Percentiles rank a stretch among this genome's conserved stretches.
These are phyloP conservation scores for Pseudogymnoascus sp. DNA, from an alignment of 2,329 filamentous ascomycete genomes.

Conservation along the genomic window DNA sequence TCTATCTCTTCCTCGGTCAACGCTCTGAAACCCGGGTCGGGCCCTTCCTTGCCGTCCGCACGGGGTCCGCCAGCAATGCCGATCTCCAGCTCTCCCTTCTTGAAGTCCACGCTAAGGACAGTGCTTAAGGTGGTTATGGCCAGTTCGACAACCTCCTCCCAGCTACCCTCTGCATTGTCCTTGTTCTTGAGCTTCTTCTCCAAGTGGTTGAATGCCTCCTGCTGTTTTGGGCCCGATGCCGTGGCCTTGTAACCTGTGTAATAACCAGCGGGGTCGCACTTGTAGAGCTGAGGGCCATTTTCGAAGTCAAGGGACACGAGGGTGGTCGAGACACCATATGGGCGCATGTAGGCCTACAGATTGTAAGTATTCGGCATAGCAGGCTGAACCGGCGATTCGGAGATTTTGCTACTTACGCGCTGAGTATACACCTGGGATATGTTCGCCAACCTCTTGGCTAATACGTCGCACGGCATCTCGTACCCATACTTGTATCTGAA, in stretches of 20 bases:
- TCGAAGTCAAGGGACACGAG: conserved; percentile 91
- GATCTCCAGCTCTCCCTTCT: conserved; percentile 98
- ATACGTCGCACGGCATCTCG: conserved; percentile 96
- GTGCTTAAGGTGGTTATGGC: conserved; percentile 93
- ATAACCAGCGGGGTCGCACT: conserved; percentile 96
- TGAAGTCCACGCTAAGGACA: conserved; percentile 97
- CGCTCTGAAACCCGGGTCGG: conserved; percentile 71
- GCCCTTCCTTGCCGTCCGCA: conserved; percentile 74
- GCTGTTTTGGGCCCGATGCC: conserved; percentile 93
- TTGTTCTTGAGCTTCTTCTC: conserved; percentile 99
- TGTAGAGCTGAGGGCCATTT: conserved; percentile 90
- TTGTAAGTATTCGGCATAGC: conserved; percentile 26
- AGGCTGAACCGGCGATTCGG: conserved; percentile 7
- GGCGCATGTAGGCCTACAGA: conserved; percentile 86
- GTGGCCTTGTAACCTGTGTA: conserved; percentile 98
- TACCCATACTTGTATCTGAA: conserved; percentile 99
- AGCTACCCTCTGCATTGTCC: conserved; percentile 81
- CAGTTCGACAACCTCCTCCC: conserved; percentile 97
- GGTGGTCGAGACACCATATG: conserved; percentile 90
- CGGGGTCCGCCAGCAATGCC: conserved; percentile 89
- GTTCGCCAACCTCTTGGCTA: conserved; percentile 95
- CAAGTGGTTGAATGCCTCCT: conserved; percentile 95
- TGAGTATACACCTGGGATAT: conserved; percentile 99
- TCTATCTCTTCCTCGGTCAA: conserved; percentile 98
- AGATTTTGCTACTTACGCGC: conserved; percentile 52